Evolutionary conservation across 176 grass and related monocot species (phyloP).

Genomic region (Avena atlantica): DNA sequence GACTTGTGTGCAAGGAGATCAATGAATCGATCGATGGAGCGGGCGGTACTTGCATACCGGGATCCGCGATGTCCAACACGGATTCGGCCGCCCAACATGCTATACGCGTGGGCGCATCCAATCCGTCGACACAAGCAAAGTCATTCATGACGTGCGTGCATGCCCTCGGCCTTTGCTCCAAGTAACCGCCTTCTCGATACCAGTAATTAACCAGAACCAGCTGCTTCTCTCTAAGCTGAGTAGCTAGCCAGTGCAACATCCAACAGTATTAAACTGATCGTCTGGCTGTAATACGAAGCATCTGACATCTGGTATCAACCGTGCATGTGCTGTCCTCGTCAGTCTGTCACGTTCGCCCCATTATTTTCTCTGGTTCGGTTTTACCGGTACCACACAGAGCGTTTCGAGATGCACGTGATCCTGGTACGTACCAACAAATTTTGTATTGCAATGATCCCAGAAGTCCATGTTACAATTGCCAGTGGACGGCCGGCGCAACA

Average conservation of each 20-base stretch:
- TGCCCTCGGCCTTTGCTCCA: neutral
- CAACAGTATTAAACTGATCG: neutral
- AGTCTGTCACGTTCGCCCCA: neutral
- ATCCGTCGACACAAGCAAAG: neutral
- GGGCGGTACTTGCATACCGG: neutral
- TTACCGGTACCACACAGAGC: conserved; percentile 22
- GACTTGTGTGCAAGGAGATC: neutral
- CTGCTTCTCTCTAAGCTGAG: no score
- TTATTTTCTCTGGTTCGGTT: conserved; percentile 34
- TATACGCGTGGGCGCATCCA: conserved; percentile 25
- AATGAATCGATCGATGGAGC: neutral
- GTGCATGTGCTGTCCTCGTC: neutral
- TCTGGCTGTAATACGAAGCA: neutral
- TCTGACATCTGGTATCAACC: neutral
- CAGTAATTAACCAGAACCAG: no score
- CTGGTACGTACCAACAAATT: conserved; percentile 3
- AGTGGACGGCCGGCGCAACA: conserved; percentile 27
- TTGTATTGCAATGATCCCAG: neutral
- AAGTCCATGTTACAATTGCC: conserved; percentile 16
- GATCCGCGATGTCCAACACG: conserved; percentile 56
- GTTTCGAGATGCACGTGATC: conserved; percentile 23
- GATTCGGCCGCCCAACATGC: conserved; percentile 50
- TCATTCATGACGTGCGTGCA: no score
- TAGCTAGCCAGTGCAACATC: neutral
- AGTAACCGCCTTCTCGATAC: conserved; percentile 7